These are phyloP conservation scores for Colletotrichum abscissum DNA, from an alignment of 2,329 filamentous ascomycete genomes.

Conservation along the genomic window DNA sequence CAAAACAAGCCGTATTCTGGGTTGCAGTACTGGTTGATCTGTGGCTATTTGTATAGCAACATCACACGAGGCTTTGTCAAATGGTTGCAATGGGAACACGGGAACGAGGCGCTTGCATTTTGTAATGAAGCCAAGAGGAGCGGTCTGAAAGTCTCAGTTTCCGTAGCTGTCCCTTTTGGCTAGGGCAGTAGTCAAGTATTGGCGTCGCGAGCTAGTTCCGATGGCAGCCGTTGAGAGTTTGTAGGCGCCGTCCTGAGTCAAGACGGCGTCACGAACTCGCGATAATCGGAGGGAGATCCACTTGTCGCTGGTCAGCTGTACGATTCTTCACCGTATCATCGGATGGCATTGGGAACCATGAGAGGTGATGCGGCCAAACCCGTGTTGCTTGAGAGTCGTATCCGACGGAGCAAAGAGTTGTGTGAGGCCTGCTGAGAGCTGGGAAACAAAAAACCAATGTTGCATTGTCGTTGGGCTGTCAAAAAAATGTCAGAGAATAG, in stretches of 20 bases:
- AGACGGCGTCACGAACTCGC: conserved; percentile 16
- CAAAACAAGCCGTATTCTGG: neutral
- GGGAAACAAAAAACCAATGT: neutral
- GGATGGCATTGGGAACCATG: neutral
- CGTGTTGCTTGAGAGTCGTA: neutral
- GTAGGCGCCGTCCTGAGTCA: conserved; percentile 21
- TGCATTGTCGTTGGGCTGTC: neutral
- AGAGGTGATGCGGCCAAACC: neutral
- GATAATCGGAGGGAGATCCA: conserved; percentile 7
- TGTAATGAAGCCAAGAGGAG: neutral
- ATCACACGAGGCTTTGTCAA: neutral
- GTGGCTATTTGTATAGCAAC: neutral
- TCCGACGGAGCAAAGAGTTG: neutral
- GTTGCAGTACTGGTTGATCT: neutral
- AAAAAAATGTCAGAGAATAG: neutral
- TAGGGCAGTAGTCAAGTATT: neutral
- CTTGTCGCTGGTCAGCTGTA: conserved; percentile 13
- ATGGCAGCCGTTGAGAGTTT: conserved; percentile 11
- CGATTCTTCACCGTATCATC: conserved; percentile 12
- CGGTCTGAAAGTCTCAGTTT: conserved; percentile 1
- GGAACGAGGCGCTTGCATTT: neutral
- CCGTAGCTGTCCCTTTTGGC: neutral
- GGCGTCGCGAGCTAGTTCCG: neutral
- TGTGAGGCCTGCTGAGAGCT: neutral
- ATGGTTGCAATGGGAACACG: neutral